Base-by-base conservation (phyloP, 2,329 filamentous ascomycete genomes). In the Sclerotinia borealis region DNA sequence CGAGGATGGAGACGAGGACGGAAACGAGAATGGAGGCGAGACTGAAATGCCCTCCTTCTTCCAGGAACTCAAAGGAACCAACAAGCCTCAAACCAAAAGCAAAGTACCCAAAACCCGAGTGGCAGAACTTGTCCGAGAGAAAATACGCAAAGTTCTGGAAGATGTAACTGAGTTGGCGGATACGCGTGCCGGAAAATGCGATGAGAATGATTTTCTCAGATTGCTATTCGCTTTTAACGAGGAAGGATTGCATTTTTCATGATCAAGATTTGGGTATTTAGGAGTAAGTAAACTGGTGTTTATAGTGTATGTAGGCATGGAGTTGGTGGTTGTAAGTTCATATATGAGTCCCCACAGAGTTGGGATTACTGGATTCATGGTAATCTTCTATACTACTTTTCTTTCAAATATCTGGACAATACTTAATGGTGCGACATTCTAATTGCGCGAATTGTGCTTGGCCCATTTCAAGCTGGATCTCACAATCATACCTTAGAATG, bases 121-220 rank as follows among this genome's bases (percentile, higher is more conserved):
- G 3, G 85, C 87, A 0, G 86, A 93, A 72, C 77, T 97, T 39
- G 89, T 99, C n/a, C 84, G 88, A 68, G 85, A 89, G 71, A 98
- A 98, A 79, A 89, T 98, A 50, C 82, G 89, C 71, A 91, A 88
- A 74, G 92, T 97, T 25, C 80, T 98, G 25, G 89, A 93, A 73
- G 85, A 89, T 67, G 87, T 89, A 63, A 96, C 93, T 0, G 84
- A 86, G 54, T 80, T 98, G 61, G 88, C 87, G 3, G 91, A 96
- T 65, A 91, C 90, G 78, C 82, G 93, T 68, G 85, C 93, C 13
- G 84, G 91, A 66, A 88, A 95, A 80, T 96, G 92, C 72, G 92
- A 97, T 72, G 92, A 98, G 78, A 93, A 90, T 59, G 93, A 96
- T 72, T 98, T 97, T 74, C 77, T 99, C 74, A 88, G 87, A 70